Evolutionary conservation across 257 asterid genomes (phyloP).

Genomic region (Henckelia pumila): DNA sequence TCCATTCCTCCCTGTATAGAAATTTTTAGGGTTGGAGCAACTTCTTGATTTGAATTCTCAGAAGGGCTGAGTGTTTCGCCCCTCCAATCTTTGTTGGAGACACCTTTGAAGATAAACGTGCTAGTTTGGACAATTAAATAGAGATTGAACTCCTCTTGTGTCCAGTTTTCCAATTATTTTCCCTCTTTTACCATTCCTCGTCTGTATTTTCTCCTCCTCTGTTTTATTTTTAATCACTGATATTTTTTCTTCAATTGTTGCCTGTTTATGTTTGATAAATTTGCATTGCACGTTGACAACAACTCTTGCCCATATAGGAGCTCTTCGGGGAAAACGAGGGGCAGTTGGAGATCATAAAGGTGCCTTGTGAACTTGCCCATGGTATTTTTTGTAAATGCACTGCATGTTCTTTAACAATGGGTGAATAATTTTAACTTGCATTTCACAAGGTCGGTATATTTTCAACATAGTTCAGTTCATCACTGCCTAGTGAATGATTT

Average conservation of each 20-base stretch:
- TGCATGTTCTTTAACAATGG: not conserved
- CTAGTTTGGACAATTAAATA: no score
- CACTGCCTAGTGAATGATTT: not conserved
- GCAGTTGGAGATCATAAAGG: conserved; percentile 55
- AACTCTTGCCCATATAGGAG: conserved; percentile 51
- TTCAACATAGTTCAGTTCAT: not conserved
- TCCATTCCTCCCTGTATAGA: no score
- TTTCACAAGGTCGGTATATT: not conserved
- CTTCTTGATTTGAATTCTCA: no score
- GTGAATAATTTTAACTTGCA: not conserved
- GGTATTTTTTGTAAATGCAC: not conserved
- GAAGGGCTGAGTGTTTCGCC: no score
- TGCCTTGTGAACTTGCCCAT: conserved; percentile 29
- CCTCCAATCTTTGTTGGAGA: no score
- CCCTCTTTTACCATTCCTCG: no score
- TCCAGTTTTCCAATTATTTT: no score
- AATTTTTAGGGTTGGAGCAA: no score
- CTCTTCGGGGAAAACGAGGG: conserved; percentile 40
- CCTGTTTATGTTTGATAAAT: not conserved
- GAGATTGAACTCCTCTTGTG: no score
- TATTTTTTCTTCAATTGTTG: conserved; percentile 6
- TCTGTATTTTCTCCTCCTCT: not conserved
- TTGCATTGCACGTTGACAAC: conserved; percentile 18
- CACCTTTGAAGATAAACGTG: no score
- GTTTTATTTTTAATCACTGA: not conserved